These are phyloP conservation scores for Mortierella sp. DNA, from an alignment of 371 early-diverging fungal genomes.

Conservation along the genomic window DNA sequence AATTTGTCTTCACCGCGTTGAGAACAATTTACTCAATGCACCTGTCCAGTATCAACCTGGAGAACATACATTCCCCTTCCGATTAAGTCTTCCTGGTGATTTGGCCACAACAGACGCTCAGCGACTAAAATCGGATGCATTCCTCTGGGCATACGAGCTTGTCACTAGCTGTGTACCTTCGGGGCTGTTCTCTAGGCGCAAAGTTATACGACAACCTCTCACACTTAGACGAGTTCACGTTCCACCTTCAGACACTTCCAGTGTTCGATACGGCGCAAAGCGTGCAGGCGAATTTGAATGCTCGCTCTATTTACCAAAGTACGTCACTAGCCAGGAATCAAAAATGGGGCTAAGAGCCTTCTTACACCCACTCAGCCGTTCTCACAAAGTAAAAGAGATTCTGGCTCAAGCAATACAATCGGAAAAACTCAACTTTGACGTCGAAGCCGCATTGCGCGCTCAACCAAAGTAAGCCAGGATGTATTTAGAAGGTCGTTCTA, in stretches of 20 bases:
- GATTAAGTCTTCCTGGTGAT: slow-evolving; percentile 37
- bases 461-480: not conserved
- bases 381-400: slow-evolving; percentile 27
- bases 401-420: slow-evolving; percentile 30
- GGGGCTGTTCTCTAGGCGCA: slow-evolving; percentile 38
- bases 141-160: slow-evolving; percentile 38
- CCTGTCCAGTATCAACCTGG: slow-evolving; percentile 31
- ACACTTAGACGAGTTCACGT: slow-evolving; percentile 25
- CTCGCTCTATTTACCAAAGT: slow-evolving; percentile 39
- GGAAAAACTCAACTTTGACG: slow-evolving; percentile 25
- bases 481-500: not conserved
- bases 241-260: slow-evolving; percentile 30
- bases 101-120: slow-evolving; percentile 25
- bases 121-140: slow-evolving; percentile 11
- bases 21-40: slow-evolving; percentile 14
- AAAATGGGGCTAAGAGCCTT: slow-evolving; percentile 12
- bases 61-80: slow-evolving; percentile 29
- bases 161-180: slow-evolving; percentile 13
- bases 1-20: slow-evolving; percentile 13
- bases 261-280: slow-evolving; percentile 28
- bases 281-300: slow-evolving; percentile 37
- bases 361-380: slow-evolving; percentile 21
- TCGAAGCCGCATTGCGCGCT: not conserved
- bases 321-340: slow-evolving; percentile 13
- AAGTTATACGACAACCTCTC: slow-evolving; percentile 17